Percentiles rank a stretch among this genome's conserved stretches.
These are phyloP conservation scores for Allium fistulosum DNA, from an alignment of 106 monocot species.

Conservation along the genomic window DNA sequence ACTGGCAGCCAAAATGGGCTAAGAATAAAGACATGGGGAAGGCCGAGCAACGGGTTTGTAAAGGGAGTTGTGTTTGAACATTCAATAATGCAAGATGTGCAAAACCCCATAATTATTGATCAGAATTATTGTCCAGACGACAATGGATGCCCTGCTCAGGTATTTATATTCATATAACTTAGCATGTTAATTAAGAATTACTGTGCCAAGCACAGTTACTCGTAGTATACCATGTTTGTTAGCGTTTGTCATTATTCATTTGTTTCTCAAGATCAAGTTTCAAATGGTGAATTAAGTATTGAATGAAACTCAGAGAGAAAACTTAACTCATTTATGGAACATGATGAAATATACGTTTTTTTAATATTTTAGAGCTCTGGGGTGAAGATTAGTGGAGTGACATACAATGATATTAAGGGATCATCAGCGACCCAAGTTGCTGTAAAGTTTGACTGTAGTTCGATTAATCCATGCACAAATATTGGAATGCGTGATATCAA, in stretches of 20 bases:
- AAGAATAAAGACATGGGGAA: slow-evolving; percentile 26
- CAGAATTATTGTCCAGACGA: slow-evolving; percentile 22
- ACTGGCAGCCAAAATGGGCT: slow-evolving; percentile 15
- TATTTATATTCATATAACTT: neutral
- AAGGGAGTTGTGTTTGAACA: slow-evolving; percentile 14
- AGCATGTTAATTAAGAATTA: too few relatives aligned
- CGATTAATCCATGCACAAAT: neutral
- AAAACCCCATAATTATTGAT: slow-evolving; percentile 21
- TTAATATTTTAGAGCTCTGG: neutral
- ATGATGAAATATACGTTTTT: too few relatives aligned
- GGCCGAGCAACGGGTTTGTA: slow-evolving; percentile 3
- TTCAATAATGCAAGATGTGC: slow-evolving; percentile 15
- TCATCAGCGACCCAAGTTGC: neutral
- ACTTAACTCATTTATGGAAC: too few relatives aligned
- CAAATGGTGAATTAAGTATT: neutral
- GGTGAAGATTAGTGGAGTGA: slow-evolving; percentile 2
- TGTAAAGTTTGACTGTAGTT: neutral
- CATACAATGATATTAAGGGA: neutral
- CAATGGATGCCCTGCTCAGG: slow-evolving; percentile 19
- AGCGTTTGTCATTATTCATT: too few relatives aligned
- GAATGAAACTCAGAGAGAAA: too few relatives aligned
- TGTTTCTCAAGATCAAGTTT: neutral
- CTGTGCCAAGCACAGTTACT: too few relatives aligned
- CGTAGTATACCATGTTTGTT: too few relatives aligned
- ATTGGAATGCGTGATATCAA: neutral